These are phyloP conservation scores for Ceratobasidium sp. DNA, from an alignment of 1,284 basidiomycete species.

Conservation along the genomic window DNA sequence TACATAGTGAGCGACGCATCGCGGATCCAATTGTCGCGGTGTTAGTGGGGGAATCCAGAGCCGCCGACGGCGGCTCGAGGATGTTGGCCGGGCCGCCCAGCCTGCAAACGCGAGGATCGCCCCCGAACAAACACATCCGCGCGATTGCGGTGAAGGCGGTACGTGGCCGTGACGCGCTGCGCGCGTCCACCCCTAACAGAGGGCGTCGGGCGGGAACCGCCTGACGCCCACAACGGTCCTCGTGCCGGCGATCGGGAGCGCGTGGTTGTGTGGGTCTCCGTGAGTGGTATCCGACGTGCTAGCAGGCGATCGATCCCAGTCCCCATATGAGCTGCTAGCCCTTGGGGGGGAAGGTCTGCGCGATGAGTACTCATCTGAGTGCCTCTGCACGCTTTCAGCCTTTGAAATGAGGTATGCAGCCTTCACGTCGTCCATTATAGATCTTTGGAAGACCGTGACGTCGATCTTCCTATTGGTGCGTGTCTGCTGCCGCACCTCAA, in stretches of 20 bases:
- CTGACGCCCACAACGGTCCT: background rate
- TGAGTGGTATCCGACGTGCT: too few relatives aligned
- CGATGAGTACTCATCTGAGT: too few relatives aligned
- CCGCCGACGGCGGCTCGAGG: too few relatives aligned
- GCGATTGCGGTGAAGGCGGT: background rate
- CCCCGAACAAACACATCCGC: background rate
- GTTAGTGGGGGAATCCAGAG: too few relatives aligned
- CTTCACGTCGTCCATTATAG: background rate
- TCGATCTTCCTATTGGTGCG: background rate
- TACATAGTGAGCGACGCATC: too few relatives aligned
- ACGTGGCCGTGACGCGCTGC: background rate
- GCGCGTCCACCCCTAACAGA: background rate
- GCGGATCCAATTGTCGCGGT: too few relatives aligned
- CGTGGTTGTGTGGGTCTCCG: too few relatives aligned
- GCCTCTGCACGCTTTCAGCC: too few relatives aligned
- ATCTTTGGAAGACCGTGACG: background rate
- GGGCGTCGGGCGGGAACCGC: conserved; percentile 4
- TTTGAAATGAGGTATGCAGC: background rate
- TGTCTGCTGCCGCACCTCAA: background rate
- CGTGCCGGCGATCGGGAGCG: too few relatives aligned
- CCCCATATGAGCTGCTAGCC: too few relatives aligned
- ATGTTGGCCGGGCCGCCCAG: conserved; percentile 10
- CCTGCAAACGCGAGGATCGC: background rate
- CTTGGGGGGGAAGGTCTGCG: too few relatives aligned
- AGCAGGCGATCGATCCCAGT: too few relatives aligned